A percentile compares a stretch with the other conserved stretches of the same genome.
These are phyloP conservation scores for Aspergillus asperescens DNA, from an alignment of 495 filamentous ascomycete species.

Conservation along the genomic window DNA sequence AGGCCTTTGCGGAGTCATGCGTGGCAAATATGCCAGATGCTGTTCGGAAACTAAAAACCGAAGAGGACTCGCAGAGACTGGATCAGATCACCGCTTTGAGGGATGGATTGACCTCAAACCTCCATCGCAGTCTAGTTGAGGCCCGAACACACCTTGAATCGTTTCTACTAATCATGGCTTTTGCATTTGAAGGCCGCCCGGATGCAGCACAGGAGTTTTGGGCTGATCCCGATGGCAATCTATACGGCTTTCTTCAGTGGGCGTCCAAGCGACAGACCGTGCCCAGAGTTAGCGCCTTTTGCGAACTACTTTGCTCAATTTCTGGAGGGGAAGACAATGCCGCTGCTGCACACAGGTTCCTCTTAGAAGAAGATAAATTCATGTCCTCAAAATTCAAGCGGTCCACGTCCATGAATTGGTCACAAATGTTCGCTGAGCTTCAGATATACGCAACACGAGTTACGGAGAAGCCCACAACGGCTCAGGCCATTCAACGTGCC, in stretches of 20 bases:
- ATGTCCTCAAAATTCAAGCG: slow-evolving; percentile 69
- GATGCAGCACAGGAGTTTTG: slow-evolving; percentile 85
- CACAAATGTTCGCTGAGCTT: slow-evolving; percentile 85
- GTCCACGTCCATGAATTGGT: slow-evolving; percentile 79
- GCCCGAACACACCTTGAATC: slow-evolving; percentile 76
- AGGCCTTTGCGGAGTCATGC: slow-evolving; percentile 81
- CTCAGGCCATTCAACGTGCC: slow-evolving; percentile 50
- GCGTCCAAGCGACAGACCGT: slow-evolving; percentile 87
- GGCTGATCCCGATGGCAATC: slow-evolving; percentile 79
- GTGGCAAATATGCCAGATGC: slow-evolving; percentile 93
- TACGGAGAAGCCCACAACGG: slow-evolving; percentile 57
- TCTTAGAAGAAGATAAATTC: slow-evolving; percentile 77
- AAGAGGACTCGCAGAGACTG: slow-evolving; percentile 83
- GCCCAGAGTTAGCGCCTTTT: slow-evolving; percentile 88
- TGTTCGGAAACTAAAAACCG: slow-evolving; percentile 74
- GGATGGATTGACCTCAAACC: slow-evolving; percentile 42
- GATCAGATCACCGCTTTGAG: slow-evolving; percentile 53
- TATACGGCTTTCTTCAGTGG: slow-evolving; percentile 93
- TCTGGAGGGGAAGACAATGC: slow-evolving; percentile 76
- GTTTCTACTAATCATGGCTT: slow-evolving; percentile 86
- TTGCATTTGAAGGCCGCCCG: slow-evolving; percentile 76
- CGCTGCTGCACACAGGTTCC: slow-evolving; percentile 74
- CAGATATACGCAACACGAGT: slow-evolving; percentile 66
- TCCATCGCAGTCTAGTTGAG: slow-evolving; percentile 45
- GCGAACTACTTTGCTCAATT: slow-evolving; percentile 86